Evolutionary conservation across 805 yeast genomes (phyloP), one percentile per base, ranked within the genome.

Genomic region (Candida insectorum): DNA sequence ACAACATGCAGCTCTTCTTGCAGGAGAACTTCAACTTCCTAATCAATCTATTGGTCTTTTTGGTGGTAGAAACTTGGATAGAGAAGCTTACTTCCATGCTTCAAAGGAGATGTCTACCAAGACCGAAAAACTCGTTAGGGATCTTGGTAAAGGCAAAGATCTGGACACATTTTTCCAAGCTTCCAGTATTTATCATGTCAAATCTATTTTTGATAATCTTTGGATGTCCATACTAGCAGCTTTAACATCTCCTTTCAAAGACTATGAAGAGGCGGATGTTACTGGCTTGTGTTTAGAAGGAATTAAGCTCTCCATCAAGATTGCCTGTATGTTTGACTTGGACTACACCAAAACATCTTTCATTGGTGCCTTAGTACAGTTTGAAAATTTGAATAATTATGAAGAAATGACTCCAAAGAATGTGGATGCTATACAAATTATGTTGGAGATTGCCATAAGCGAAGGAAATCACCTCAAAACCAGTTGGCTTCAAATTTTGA

Each of bases 161-260:
- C 23, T 20, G 23, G 23, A 8, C 23, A 20, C 23, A 11, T 89
- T 80, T 52, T 85, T 86, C 56, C 77, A 81, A 13, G 97, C 97
- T 0, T 76, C 88, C 2, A 91, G 85, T 50, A 76, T 85, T 11
- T 94, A 87, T 47, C 96, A 91, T 54, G 95, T 91, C 11, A 82
- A 76, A 53, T 89, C 97, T 1, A 85, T 94, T 52, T 91, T 93
- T 61, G 96, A 91, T 49, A 86, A 86, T 12, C 65, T 85, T 27
- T 93, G 99, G 99, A 89, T 94, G 96, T 87, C 97, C 0, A 76
- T 93, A 30, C 69, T 93, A 45, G 97, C 97, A 5, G 97, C 95
- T 0, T 69, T 93, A 31, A 88, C 97, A 0, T 91, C 94, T 3
- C 95, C 96, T 5, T 88, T 89, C 65, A 87, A 83, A 52, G 96